Conservation (phyloP, 805 yeast genomes). For the Wickerhamiella musiphila region DNA sequence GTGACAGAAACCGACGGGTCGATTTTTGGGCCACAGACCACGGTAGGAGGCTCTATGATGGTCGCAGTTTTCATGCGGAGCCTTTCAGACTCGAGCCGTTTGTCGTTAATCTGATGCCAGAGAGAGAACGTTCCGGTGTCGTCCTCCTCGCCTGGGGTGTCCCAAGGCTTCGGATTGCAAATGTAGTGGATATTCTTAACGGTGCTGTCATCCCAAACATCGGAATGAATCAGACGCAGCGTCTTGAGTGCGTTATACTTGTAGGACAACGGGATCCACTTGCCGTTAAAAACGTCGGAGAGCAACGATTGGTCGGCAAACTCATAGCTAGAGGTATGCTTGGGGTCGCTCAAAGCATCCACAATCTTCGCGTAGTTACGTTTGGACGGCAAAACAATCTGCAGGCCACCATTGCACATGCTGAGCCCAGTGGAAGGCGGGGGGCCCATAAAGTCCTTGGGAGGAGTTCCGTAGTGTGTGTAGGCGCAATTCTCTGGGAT, state of each 20-base stretch:
- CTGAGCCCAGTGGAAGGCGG: conserved; percentile 26
- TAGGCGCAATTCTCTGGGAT: conserved; percentile 32
- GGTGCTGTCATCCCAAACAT: conserved; percentile 30
- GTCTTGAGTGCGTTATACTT: conserved; percentile 42
- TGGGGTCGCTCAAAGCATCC: conserved; percentile 25
- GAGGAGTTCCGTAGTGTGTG: conserved; percentile 23
- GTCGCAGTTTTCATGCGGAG: too few relatives aligned
- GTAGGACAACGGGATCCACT: conserved; percentile 37
- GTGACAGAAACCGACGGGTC: too few relatives aligned
- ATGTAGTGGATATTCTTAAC: conserved; percentile 44
- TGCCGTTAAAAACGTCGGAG: conserved; percentile 33
- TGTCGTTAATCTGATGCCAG: conserved; percentile 32
- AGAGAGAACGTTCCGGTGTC: conserved; percentile 31
- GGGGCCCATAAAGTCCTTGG: conserved; percentile 26
- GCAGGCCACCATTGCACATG: conserved; percentile 43
- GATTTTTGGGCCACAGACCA: too few relatives aligned
- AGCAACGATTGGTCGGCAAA: conserved; percentile 44
- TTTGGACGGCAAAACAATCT: conserved; percentile 30
- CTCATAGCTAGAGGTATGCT: conserved; percentile 26
- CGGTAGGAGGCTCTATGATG: too few relatives aligned
- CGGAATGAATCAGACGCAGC: conserved; percentile 27
- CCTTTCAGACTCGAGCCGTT: conserved; percentile 9
- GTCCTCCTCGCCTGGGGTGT: conserved; percentile 18
- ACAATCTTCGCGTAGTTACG: conserved; percentile 26
- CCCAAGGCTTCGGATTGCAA: conserved; percentile 46